These are phyloP conservation scores for Annona squamosa DNA, from an alignment of 164 flowering plant species.

Conservation along the genomic window DNA sequence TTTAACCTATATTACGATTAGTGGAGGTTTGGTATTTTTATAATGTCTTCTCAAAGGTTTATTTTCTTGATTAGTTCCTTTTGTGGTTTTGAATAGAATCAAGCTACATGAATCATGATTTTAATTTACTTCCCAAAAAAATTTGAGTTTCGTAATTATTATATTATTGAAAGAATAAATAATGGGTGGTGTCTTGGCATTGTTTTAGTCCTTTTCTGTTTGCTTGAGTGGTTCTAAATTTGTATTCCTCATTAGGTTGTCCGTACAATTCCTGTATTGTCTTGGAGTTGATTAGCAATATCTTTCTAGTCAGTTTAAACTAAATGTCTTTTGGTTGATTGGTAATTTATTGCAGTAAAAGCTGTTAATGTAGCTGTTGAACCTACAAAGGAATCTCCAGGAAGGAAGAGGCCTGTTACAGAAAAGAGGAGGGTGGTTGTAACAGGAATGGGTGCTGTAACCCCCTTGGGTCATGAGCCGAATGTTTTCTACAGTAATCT, in stretches of 20 bases:
- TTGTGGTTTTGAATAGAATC: too few relatives aligned
- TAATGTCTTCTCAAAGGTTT: not conserved
- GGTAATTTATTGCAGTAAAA: slow-evolving; percentile 32
- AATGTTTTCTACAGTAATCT: slow-evolving; percentile 81
- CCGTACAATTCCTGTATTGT: not conserved
- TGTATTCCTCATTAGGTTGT: too few relatives aligned
- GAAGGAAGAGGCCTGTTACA: slow-evolving; percentile 51
- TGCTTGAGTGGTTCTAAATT: not conserved
- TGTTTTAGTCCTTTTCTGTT: not conserved
- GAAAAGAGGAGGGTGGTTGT: slow-evolving; percentile 91
- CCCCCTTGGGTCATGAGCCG: slow-evolving; percentile 81
- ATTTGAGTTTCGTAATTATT: too few relatives aligned
- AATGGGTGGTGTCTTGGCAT: not conserved
- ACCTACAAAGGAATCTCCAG: slow-evolving; percentile 45
- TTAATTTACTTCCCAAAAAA: too few relatives aligned
- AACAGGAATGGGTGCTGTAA: slow-evolving; percentile 90
- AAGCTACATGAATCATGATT: too few relatives aligned
- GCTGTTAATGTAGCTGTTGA: slow-evolving; percentile 64
- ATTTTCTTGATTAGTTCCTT: not conserved
- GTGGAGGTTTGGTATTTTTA: not conserved
- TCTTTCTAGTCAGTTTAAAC: not conserved
- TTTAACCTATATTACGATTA: not conserved
- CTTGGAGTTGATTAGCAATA: not conserved
- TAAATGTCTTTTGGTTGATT: not conserved
- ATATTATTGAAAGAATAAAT: too few relatives aligned